phyloP scores from a whole-genome alignment of 2,329 filamentous ascomycete species.

The Monilinia aucupariae region DNA sequence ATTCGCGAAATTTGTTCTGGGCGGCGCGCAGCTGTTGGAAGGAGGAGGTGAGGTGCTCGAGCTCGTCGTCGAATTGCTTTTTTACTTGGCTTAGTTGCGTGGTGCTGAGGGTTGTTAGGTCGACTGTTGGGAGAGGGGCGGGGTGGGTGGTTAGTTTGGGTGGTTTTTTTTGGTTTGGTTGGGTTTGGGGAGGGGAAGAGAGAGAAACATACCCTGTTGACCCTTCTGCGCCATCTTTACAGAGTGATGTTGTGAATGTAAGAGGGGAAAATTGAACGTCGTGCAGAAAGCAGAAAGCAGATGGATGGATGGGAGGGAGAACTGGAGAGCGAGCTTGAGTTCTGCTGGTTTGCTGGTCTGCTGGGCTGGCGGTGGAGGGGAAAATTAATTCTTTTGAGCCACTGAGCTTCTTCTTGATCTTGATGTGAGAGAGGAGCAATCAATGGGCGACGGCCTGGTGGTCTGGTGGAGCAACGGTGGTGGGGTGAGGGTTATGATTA shows the following conservation, averaged over 20 bases:
- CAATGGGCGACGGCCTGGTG: too few species aligned
- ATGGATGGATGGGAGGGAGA: too few species aligned
- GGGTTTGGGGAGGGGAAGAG: background rate
- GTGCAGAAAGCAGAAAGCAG: too few species aligned
- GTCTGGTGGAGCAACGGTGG: too few species aligned
- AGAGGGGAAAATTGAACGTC: too few species aligned
- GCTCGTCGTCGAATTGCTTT: conserved; percentile 91
- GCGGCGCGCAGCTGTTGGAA: conserved; percentile 86
- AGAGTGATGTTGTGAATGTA: too few species aligned
- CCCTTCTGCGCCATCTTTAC: too few species aligned
- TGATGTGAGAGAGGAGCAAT: too few species aligned
- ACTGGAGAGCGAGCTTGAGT: too few species aligned
- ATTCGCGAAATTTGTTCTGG: conserved; percentile 88
- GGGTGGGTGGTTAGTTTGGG: background rate
- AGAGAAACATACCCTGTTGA: too few species aligned
- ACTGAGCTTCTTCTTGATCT: too few species aligned
- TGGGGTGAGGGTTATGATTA: background rate
- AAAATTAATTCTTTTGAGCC: background rate
- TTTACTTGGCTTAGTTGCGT: conserved; percentile 89
- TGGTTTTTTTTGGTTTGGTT: background rate
- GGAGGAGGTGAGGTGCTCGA: conserved; percentile 87
- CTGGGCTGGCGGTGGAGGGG: background rate
- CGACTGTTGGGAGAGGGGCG: conserved; percentile 40
- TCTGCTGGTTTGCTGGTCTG: too few species aligned
- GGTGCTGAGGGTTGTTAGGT: conserved; percentile 70